Percentiles rank a stretch among this genome's conserved stretches.
phyloP scores from a whole-genome alignment of 1,284 basidiomycete species.

The Porodaedalea pini region DNA sequence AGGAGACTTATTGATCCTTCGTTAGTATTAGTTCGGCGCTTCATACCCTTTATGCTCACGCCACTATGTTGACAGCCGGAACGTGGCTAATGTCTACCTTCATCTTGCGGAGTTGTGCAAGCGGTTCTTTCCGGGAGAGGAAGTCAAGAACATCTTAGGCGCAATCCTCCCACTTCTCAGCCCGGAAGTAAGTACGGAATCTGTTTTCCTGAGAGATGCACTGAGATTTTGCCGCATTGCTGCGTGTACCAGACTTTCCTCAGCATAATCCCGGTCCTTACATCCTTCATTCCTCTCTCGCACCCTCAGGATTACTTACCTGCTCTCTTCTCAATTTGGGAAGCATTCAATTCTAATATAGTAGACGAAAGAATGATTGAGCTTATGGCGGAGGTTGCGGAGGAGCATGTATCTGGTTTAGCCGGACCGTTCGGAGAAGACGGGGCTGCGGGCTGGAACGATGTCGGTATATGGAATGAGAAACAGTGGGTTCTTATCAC shows the following conservation, averaged over 20 bases:
- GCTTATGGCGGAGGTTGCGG: slow-evolving; percentile 70
- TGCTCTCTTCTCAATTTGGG: slow-evolving; percentile 78
- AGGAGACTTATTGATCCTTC: slow-evolving; percentile 50
- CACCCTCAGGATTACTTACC: slow-evolving; percentile 70
- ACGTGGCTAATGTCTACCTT: slow-evolving; percentile 64
- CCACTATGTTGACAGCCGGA: slow-evolving; percentile 42
- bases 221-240: background rate
- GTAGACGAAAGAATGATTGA: slow-evolving; percentile 87
- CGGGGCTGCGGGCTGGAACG: slow-evolving; percentile 61
- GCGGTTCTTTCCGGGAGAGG: slow-evolving; percentile 63
- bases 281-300: slow-evolving; percentile 73
- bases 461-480: slow-evolving; percentile 87
- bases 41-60: background rate
- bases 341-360: slow-evolving; percentile 77
- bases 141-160: slow-evolving; percentile 70
- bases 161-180: slow-evolving; percentile 67
- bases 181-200: slow-evolving; percentile 46
- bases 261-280: slow-evolving; percentile 67
- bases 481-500: slow-evolving; percentile 84
- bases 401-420: slow-evolving; percentile 70
- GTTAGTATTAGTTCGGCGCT: slow-evolving; percentile 37
- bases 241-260: slow-evolving; percentile 48
- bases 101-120: slow-evolving; percentile 70
- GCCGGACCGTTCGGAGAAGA: slow-evolving; percentile 49
- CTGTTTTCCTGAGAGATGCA: background rate